Evolutionary conservation across 2,329 filamentous ascomycete genomes (phyloP).

Genomic region (Penicillium vulpinum): DNA sequence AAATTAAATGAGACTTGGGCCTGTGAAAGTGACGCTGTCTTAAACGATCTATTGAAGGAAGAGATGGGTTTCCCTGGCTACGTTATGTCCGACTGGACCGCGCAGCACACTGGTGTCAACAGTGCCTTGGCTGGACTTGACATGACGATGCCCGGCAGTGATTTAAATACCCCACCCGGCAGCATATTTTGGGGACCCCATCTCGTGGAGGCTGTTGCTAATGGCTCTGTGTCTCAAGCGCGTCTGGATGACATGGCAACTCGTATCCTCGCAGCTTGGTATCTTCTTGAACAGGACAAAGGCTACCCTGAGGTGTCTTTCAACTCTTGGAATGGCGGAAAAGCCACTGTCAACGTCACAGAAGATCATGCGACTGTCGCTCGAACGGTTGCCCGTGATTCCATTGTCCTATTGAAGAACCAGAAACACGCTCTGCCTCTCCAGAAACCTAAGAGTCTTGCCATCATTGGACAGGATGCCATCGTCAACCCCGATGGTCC

Average conservation of each 20-base stretch:
- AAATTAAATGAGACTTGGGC: slow-evolving; percentile 77
- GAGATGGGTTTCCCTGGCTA: slow-evolving; percentile 82
- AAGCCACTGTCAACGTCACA: slow-evolving; percentile 39
- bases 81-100: slow-evolving; percentile 78
- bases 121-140: slow-evolving; percentile 73
- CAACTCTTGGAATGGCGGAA: slow-evolving; percentile 46
- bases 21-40: slow-evolving; percentile 74
- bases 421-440: slow-evolving; percentile 45
- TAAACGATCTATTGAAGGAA: slow-evolving; percentile 75
- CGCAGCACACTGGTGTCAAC: slow-evolving; percentile 68
- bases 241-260: slow-evolving; percentile 64
- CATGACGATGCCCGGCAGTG: slow-evolving; percentile 76
- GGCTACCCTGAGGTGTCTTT: slow-evolving; percentile 47
- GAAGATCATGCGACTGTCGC: slow-evolving; percentile 43
- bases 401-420: slow-evolving; percentile 52
- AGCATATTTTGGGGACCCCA: slow-evolving; percentile 30
- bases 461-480: slow-evolving; percentile 54
- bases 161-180: slow-evolving; percentile 26
- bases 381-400: slow-evolving; percentile 46
- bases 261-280: slow-evolving; percentile 50
- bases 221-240: slow-evolving; percentile 58
- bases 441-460: slow-evolving; percentile 48
- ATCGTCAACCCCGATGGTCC: slow-evolving; percentile 48
- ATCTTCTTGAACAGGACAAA: slow-evolving; percentile 50
- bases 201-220: slow-evolving; percentile 58